Evolutionary conservation across 176 grass and related monocot species (phyloP).

Genomic region (Oryza meridionalis): DNA sequence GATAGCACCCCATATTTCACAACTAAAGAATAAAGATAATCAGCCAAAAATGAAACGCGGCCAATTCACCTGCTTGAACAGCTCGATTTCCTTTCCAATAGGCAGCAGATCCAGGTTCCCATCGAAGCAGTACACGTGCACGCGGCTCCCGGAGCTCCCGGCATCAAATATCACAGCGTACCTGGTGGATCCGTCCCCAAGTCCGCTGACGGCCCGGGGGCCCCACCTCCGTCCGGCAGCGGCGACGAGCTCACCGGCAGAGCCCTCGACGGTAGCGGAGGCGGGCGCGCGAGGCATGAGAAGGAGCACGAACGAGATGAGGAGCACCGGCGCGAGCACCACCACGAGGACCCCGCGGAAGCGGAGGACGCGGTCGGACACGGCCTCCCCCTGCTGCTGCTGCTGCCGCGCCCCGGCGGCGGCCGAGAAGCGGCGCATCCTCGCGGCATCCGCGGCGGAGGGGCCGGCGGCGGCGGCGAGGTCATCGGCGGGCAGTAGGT

Average conservation of each 20-base stretch:
- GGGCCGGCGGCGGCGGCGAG: slow-evolving; percentile 29
- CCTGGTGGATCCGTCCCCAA: slow-evolving; percentile 51
- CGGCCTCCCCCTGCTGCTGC: slow-evolving; percentile 51
- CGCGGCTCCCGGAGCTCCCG: slow-evolving; percentile 94
- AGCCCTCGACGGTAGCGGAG: neutral
- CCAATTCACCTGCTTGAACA: slow-evolving; percentile 82
- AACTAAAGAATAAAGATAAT: slow-evolving; percentile 34
- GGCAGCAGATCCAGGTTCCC: slow-evolving; percentile 76
- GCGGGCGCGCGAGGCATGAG: slow-evolving; percentile 61
- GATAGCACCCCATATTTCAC: slow-evolving; percentile 4
- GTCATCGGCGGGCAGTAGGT: slow-evolving; percentile 57
- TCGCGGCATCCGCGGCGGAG: slow-evolving; percentile 46
- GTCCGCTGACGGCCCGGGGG: slow-evolving; percentile 45
- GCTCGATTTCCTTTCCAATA: slow-evolving; percentile 85
- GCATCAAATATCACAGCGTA: slow-evolving; percentile 95
- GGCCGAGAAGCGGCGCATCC: slow-evolving; percentile 72
- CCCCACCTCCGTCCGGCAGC: slow-evolving; percentile 51
- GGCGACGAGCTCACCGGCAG: slow-evolving; percentile 28
- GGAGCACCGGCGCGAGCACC: slow-evolving; percentile 67
- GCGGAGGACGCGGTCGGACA: slow-evolving; percentile 71
- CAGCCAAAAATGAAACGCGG: slow-evolving; percentile 1
- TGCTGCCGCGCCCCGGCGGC: slow-evolving; percentile 42
- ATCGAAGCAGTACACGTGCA: slow-evolving; percentile 94
- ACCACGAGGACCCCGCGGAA: slow-evolving; percentile 73
- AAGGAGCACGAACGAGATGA: slow-evolving; percentile 76